Evolutionary conservation across 352 stramenopile species (phyloP).

Genomic region (Peronospora tabacina): DNA sequence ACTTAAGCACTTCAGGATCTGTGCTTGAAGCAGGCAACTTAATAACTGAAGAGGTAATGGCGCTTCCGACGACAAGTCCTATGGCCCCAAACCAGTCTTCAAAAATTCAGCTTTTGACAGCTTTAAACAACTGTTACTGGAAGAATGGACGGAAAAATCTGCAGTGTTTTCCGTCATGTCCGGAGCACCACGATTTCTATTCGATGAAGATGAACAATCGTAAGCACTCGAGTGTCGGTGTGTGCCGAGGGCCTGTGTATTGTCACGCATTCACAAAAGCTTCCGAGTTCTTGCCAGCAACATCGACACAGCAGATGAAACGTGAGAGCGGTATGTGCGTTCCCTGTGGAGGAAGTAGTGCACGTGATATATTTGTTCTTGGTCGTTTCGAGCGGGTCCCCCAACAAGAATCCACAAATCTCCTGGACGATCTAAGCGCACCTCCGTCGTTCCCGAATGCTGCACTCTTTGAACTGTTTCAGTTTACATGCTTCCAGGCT

Average conservation of each 20-base stretch:
- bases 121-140: slow-evolving; percentile 76
- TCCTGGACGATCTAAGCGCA: slow-evolving; percentile 34
- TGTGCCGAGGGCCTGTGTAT: slow-evolving; percentile 75
- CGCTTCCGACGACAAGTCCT: slow-evolving; percentile 5
- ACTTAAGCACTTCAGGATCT: neutral
- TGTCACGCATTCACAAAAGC: slow-evolving; percentile 54
- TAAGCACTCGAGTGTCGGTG: slow-evolving; percentile 78
- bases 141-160: slow-evolving; percentile 88
- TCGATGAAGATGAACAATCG: slow-evolving; percentile 88
- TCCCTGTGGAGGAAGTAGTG: slow-evolving; percentile 32
- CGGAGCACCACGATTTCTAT: slow-evolving; percentile 85
- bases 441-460: slow-evolving; percentile 41
- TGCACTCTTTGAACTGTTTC: slow-evolving; percentile 61
- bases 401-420: slow-evolving; percentile 47
- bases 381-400: slow-evolving; percentile 74
- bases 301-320: slow-evolving; percentile 51
- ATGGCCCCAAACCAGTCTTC: slow-evolving; percentile 11
- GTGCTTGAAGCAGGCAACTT: slow-evolving; percentile 5
- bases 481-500: slow-evolving; percentile 73
- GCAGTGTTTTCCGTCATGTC: slow-evolving; percentile 83
- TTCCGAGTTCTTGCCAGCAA: slow-evolving; percentile 16
- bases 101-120: slow-evolving; percentile 45
- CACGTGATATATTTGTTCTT: slow-evolving; percentile 61
- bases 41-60: slow-evolving; percentile 4
- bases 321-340: slow-evolving; percentile 37